Evolutionary conservation across 1,284 basidiomycete genomes (phyloP).

Genomic region (Cutaneotrichosporon sp.): DNA sequence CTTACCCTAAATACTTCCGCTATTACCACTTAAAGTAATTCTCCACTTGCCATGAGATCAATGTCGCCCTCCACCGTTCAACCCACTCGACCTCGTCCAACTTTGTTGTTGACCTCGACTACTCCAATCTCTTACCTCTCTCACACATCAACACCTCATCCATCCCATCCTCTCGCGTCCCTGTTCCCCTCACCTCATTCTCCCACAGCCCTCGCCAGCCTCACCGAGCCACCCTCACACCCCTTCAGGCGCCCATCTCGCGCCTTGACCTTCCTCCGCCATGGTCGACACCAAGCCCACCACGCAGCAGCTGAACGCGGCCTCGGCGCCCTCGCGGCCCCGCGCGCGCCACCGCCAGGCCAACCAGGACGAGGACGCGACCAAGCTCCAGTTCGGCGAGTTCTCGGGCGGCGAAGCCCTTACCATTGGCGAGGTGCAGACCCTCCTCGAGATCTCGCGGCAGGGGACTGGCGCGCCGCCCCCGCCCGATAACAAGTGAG

Average conservation of each 20-base stretch:
- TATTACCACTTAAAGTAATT: too few relatives aligned
- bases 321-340: neutral
- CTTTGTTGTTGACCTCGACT: neutral
- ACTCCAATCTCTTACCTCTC: neutral
- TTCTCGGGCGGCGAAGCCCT: conserved; percentile 47
- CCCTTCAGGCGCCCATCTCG: neutral
- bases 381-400: conserved; percentile 51
- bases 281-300: conserved; percentile 35
- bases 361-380: conserved; percentile 48
- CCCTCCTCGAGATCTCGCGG: conserved; percentile 35
- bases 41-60: too few relatives aligned
- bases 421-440: conserved; percentile 44
- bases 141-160: neutral
- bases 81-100: neutral
- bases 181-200: too few relatives aligned
- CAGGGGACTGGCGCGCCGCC: conserved; percentile 37
- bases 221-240: neutral
- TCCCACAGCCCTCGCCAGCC: too few relatives aligned
- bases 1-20: neutral
- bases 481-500: conserved; percentile 50
- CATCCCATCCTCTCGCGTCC: neutral
- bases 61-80: too few relatives aligned
- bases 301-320: conserved; percentile 15
- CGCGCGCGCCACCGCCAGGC: neutral
- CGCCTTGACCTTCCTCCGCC: conserved; percentile 3